These are phyloP conservation scores for Stachybotrys echinatus DNA, from an alignment of 2,329 filamentous ascomycete genomes.

Conservation along the genomic window DNA sequence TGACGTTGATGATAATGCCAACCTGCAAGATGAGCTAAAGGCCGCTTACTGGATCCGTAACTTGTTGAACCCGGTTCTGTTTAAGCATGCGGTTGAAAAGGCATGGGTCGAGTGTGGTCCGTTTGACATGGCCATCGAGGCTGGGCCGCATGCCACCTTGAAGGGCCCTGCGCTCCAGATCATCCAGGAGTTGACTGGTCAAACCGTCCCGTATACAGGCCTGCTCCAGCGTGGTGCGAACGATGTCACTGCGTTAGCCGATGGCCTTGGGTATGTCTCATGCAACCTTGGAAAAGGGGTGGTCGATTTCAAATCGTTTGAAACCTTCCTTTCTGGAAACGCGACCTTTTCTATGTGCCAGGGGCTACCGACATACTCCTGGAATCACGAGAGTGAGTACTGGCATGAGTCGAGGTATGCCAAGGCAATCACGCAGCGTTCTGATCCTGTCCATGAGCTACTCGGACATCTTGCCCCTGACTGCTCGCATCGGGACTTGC, in stretches of 20 bases:
- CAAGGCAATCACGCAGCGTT: not conserved
- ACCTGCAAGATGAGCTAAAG: not conserved
- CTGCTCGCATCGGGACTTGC: not conserved
- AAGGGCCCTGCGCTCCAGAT: not conserved
- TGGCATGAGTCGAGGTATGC: not conserved
- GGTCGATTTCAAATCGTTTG: not conserved
- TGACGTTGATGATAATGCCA: not conserved
- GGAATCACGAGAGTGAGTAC: not conserved
- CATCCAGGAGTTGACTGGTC: not conserved
- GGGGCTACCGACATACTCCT: not conserved
- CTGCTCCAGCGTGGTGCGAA: not conserved
- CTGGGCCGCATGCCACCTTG: not conserved
- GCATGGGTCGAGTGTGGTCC: not conserved
- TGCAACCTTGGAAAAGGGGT: not conserved
- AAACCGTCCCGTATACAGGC: not conserved
- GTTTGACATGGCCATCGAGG: not conserved
- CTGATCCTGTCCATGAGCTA: not conserved
- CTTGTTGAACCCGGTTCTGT: not conserved
- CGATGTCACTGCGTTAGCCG: not conserved
- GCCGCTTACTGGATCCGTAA: not conserved
- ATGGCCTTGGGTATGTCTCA: not conserved
- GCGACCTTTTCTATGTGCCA: not conserved
- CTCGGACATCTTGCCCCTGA: not conserved
- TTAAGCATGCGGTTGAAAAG: not conserved
- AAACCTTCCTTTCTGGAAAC: not conserved